These are phyloP conservation scores for Teratosphaeria viscida DNA, from an alignment of 2,329 filamentous ascomycete species.

Conservation along the genomic window DNA sequence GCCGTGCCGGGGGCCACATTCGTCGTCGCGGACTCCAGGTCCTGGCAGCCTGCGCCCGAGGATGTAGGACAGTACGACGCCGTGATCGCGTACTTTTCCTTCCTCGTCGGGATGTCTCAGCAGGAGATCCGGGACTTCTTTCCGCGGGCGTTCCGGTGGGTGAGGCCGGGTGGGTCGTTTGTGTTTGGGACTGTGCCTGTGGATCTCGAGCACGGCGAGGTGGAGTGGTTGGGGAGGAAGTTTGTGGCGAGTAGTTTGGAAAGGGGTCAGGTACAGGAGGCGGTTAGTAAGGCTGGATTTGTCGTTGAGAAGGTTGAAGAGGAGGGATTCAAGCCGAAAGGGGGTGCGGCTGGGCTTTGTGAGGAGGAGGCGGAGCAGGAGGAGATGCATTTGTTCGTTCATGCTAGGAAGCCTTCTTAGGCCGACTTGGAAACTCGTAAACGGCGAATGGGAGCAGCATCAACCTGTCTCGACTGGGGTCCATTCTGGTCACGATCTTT, in stretches of 20 bases:
- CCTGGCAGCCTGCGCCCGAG: conserved; percentile 4
- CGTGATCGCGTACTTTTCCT: conserved; percentile 6
- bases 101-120: conserved; percentile 6
- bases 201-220: conserved; percentile 1
- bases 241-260: neutral
- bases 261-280: neutral
- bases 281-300: neutral
- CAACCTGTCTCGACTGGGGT: too few species aligned
- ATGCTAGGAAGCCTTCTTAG: neutral
- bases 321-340: neutral
- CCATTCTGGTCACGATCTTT: too few species aligned
- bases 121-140: conserved; percentile 9
- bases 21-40: neutral
- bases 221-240: neutral
- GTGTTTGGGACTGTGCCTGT: conserved; percentile 8
- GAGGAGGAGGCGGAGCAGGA: neutral
- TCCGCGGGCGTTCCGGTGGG: conserved; percentile 4
- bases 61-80: conserved; percentile 1
- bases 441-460: too few species aligned
- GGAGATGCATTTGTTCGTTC: neutral
- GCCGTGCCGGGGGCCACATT: conserved; percentile 1
- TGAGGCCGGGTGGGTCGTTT: conserved; percentile 7
- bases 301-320: neutral
- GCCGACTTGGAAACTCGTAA: neutral
- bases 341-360: neutral